phyloP scores from a whole-genome alignment of 352 stramenopile species.

The Pythium periplocum region DNA sequence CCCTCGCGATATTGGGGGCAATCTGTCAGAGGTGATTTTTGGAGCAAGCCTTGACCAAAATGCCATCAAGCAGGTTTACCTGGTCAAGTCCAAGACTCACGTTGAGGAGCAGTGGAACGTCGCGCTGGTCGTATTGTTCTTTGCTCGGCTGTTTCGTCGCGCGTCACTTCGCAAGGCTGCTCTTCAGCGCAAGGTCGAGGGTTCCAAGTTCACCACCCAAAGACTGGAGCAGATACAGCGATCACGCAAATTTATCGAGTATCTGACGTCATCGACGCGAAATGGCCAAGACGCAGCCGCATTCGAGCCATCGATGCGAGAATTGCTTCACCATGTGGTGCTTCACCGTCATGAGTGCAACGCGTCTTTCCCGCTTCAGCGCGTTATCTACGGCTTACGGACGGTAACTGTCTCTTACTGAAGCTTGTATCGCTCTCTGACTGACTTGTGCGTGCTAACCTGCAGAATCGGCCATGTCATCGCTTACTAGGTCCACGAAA shows the following conservation, averaged over 20 bases:
- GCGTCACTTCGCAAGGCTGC: constrained; percentile 29
- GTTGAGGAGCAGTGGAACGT: constrained; percentile 29
- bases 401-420: too few species aligned
- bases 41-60: constrained; percentile 27
- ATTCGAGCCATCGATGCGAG: too few species aligned
- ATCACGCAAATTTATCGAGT: too few species aligned
- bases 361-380: too few species aligned
- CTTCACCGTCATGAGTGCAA: too few species aligned
- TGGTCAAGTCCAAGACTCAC: constrained; percentile 15
- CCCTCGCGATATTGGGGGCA: constrained; percentile 21
- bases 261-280: too few species aligned
- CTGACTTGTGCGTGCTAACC: too few species aligned
- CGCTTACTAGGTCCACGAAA: constrained; percentile 3
- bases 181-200: constrained; percentile 1
- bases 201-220: neutral
- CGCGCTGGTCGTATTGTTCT: constrained; percentile 33
- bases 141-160: constrained; percentile 28
- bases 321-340: too few species aligned
- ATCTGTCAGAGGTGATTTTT: constrained; percentile 30
- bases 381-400: too few species aligned
- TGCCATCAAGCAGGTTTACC: constrained; percentile 26
- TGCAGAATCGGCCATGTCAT: constrained; percentile 16
- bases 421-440: too few species aligned
- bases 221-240: neutral
- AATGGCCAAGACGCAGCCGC: too few species aligned